Base-by-base conservation (phyloP, 208 protist species). In the Leishmania tropica region DNA sequence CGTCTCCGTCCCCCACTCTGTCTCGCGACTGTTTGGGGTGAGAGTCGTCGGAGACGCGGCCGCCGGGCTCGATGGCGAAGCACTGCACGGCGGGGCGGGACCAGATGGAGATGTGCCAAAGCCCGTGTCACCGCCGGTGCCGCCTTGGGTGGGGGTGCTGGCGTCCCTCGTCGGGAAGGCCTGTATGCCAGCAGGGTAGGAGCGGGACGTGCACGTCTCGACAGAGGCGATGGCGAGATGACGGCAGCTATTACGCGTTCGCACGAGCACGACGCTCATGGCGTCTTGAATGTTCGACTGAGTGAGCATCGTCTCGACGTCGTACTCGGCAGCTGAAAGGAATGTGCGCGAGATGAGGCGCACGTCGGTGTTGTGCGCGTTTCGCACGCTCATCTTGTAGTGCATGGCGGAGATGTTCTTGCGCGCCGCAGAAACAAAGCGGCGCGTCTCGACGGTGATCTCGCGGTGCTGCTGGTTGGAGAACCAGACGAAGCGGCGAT, bases 341-440 rank as follows among this genome's bases (percentile, higher is more conserved):
- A 85, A 82, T 45, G 87, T 94, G 68, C 92, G 90, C 17, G 93
- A 96, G 67, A 96, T 87, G 78, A 97, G 87, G 70, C 93, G 93
- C 77, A 97, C 95, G 74, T 97, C 93, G 0, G 95, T 96, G 80
- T 95, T 96, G 40, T 88, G 86, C 28, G 94, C 93, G 79, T 97
- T 96, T n/a, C 87, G 87, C 28, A 92, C 95, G 35, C 85, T 91
- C 77, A 98, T 89, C 70, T 81, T 88, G 83, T 94, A 93, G 70
- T 89, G 89, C 60, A 95, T 72, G 7, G 83, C 88, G 48, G 93
- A 92, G 62, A 96, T 93, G 68, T 94, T 94, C 75, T 87, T 86
- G n/a, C 85, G 86, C 51, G 87, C 88, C 21, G 81, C 84, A 35
- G 93, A 97, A 24, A 90, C 89, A 76, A 96, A 92, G 47, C 95